Evolutionary conservation across 2,329 filamentous ascomycete species (phyloP).

Genomic region (Reticulascus tulasneorum): DNA sequence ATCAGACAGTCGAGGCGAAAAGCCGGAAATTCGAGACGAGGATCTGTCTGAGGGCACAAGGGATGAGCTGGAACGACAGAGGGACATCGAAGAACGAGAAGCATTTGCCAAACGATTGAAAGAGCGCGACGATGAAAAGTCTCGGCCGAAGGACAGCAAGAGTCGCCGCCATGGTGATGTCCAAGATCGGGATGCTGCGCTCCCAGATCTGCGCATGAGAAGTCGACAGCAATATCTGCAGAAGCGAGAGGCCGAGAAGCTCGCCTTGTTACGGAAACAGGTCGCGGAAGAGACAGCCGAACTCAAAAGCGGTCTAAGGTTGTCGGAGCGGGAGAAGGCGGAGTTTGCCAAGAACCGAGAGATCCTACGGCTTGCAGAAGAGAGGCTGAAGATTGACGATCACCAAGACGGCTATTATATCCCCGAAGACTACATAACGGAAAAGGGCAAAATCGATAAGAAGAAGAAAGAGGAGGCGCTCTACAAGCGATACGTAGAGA

Average conservation of each 20-base stretch:
- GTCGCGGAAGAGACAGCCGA: conserved; percentile 86
- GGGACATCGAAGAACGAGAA: conserved; percentile 71
- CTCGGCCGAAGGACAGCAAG: conserved; percentile 60
- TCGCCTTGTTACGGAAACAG: conserved; percentile 83
- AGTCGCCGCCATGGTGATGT: no score
- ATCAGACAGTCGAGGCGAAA: conserved; percentile 16
- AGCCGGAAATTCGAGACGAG: no score
- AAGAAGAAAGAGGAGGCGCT: conserved; percentile 86
- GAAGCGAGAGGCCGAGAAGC: conserved; percentile 81
- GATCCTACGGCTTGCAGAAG: conserved; percentile 75
- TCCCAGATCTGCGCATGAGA: conserved; percentile 75
- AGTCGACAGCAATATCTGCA: conserved; percentile 91
- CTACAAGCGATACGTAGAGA: conserved; percentile 85
- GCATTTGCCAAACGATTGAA: conserved; percentile 74
- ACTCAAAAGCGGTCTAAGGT: conserved; percentile 66
- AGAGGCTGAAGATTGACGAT: conserved; percentile 83
- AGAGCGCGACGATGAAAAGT: conserved; percentile 65
- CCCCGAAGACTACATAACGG: conserved; percentile 92
- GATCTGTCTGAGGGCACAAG: conserved; percentile 58
- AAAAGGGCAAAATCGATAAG: conserved; percentile 82
- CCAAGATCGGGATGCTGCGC: conserved; percentile 62
- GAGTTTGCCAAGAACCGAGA: conserved; percentile 89
- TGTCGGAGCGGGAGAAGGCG: conserved; percentile 76
- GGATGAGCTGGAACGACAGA: conserved; percentile 54
- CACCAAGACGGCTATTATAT: conserved; percentile 88